Evolutionary conservation across 78 protist genomes (phyloP), one percentile per base, ranked within the genome.

Genomic region (Chrysochromulina parva): DNA sequence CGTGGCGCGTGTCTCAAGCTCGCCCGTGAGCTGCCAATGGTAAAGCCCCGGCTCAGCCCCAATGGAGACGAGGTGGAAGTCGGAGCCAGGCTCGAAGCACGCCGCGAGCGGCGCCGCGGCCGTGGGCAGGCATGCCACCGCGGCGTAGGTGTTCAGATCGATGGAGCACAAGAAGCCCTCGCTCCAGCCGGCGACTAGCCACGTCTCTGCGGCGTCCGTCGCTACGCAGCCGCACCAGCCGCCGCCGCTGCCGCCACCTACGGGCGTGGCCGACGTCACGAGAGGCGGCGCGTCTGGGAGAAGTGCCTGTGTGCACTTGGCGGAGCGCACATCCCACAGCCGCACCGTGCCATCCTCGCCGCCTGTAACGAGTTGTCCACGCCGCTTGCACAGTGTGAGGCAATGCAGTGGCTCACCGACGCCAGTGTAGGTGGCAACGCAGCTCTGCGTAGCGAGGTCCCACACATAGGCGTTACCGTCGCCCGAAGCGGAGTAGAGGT

Each of bases 401-500:
- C 84, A 47, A n/a, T 74, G 55, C 28, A 74, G 84, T 19, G 1
- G 3, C 17, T 48, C 57, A 6, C 6, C 53, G 28, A 50, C 47
- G 57, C 84, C 84, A 0, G 16, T 9, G 58, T 50, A 50, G 53
- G 57, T 74, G 57, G 14, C 13, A 16, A 50, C 84, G 58, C 3
- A 11, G 3, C 7, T 14, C 24, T 2, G 10, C 57, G 84, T 19
- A 1, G 11, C 55, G 26, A 74, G n/a, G 84, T 74, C 84, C 84
- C 84, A 74, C 11, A 57, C 84, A n/a, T 74, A 74, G n/a, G 84
- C 84, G 55, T 74, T 74, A 28, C 84, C 84, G 55, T 74, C 84
- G 26, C 84, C 84, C 55, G 84, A 55, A 5, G 84, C 84, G 14
- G 84, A 50, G 84, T 50, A 74, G 38, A 74, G 57, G 11, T 7